Evolutionary conservation across 768 basidiomycete species (phyloP).

Genomic region (Lentinula sp.): DNA sequence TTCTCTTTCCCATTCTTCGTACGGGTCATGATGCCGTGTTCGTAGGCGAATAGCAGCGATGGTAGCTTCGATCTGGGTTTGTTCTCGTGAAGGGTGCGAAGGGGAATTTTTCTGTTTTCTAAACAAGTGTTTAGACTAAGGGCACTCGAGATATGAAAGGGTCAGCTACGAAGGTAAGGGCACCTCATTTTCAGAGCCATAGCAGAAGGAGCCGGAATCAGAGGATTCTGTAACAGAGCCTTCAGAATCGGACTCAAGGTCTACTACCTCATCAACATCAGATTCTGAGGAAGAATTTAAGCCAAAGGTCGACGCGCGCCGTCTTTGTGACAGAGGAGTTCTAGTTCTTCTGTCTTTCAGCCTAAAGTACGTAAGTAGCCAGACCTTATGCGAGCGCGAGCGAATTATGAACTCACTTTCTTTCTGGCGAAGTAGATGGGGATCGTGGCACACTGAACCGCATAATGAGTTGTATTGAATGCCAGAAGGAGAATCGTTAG

Average conservation of each 20-base stretch:
- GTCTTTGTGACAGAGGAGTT: constrained; percentile 20
- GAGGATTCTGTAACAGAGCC: constrained; percentile 27
- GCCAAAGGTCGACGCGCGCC: constrained; percentile 43
- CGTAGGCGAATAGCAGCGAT: constrained; percentile 46
- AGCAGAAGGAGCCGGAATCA: constrained; percentile 32
- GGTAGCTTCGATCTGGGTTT: constrained; percentile 40
- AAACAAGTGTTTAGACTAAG: constrained; percentile 3
- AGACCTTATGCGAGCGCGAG: not conserved
- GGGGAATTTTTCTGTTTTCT: constrained; percentile 16
- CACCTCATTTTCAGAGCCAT: constrained; percentile 37
- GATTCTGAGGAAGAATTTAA: constrained; percentile 45
- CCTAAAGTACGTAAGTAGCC: not conserved
- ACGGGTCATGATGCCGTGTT: constrained; percentile 47
- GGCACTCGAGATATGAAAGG: not conserved
- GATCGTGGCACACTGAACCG: constrained; percentile 50
- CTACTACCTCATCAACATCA: constrained; percentile 17
- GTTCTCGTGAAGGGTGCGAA: constrained; percentile 24
- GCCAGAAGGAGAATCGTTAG: too few species aligned
- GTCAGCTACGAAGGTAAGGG: constrained; percentile 28
- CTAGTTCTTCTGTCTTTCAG: not conserved
- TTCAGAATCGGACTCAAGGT: constrained; percentile 18
- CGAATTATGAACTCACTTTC: constrained; percentile 24
- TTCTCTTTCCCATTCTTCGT: constrained; percentile 51
- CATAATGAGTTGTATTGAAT: constrained; percentile 18
- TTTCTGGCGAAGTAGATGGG: constrained; percentile 40